These are phyloP conservation scores for Bombardia bombarda DNA, from an alignment of 495 filamentous ascomycete genomes.

Conservation along the genomic window DNA sequence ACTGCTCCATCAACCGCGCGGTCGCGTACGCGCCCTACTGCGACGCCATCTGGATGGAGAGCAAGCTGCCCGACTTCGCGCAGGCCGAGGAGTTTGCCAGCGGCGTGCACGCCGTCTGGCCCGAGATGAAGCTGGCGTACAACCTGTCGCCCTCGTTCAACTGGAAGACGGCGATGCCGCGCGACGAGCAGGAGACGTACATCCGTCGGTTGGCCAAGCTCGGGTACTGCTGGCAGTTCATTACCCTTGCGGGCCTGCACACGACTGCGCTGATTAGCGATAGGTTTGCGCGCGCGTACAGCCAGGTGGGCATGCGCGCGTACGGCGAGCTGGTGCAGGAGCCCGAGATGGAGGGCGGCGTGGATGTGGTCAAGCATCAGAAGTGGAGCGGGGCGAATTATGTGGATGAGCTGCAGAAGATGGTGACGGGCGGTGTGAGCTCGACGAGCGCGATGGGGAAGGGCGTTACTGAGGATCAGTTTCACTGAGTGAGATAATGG, in stretches of 20 bases:
- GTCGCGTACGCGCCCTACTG: constrained; percentile 89
- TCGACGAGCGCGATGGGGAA: constrained; percentile 92
- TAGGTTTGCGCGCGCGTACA: constrained; percentile 77
- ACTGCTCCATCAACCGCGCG: constrained; percentile 86
- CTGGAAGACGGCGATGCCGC: constrained; percentile 96
- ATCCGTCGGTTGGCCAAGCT: constrained; percentile 79
- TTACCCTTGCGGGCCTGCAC: constrained; percentile 96
- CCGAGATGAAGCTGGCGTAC: constrained; percentile 96
- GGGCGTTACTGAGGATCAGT: constrained; percentile 97
- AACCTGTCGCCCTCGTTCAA: constrained; percentile 99
- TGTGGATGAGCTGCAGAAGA: constrained; percentile 88
- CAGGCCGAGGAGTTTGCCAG: constrained; percentile 93
- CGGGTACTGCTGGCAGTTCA: constrained; percentile 99
- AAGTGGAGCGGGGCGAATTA: constrained; percentile 97
- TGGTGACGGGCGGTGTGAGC: constrained; percentile 91
- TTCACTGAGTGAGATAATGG: no score
- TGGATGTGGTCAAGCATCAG: constrained; percentile 97
- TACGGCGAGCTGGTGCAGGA: constrained; percentile 97
- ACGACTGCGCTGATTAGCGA: constrained; percentile 87
- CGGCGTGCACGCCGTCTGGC: constrained; percentile 90
- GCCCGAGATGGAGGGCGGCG: constrained; percentile 82
- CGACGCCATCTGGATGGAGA: constrained; percentile 99
- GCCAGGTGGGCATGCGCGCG: constrained; percentile 81
- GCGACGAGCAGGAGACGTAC: constrained; percentile 92
- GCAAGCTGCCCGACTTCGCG: constrained; percentile 83